Evolutionary conservation across 1,284 basidiomycete genomes (phyloP).

Genomic region (Apiotrichum porosum): DNA sequence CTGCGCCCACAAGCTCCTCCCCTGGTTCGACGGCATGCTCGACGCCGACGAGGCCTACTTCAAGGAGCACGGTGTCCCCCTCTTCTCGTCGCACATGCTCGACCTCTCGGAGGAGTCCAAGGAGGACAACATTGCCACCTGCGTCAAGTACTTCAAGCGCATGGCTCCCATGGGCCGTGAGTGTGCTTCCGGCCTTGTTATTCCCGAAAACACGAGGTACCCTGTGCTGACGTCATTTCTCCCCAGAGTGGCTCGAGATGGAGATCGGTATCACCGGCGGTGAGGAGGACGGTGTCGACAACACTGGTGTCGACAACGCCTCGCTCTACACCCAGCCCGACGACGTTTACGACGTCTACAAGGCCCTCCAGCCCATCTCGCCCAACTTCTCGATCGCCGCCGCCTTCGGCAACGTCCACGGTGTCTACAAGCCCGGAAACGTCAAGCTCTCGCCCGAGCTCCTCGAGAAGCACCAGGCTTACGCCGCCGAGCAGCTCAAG

Average conservation of each 20-base stretch:
- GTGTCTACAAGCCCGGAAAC: slow-evolving; percentile 92
- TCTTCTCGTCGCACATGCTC: slow-evolving; percentile 90
- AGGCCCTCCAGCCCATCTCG: slow-evolving; percentile 73
- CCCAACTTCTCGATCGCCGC: slow-evolving; percentile 97
- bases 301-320: slow-evolving; percentile 89
- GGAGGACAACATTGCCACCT: slow-evolving; percentile 92
- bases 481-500: slow-evolving; percentile 67
- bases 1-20: slow-evolving; percentile 96
- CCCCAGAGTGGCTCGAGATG: slow-evolving; percentile 92
- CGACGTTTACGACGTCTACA: slow-evolving; percentile 90
- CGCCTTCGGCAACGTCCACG: slow-evolving; percentile 88
- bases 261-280: slow-evolving; percentile 99
- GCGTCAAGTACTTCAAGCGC: slow-evolving; percentile 91
- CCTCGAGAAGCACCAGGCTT: slow-evolving; percentile 84
- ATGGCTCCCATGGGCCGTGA: slow-evolving; percentile 77
- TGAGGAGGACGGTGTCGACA: slow-evolving; percentile 98
- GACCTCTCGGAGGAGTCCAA: slow-evolving; percentile 98
- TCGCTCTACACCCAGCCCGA: slow-evolving; percentile 96
- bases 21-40: slow-evolving; percentile 99
- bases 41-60: slow-evolving; percentile 91
- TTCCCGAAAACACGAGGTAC: not conserved
- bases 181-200: slow-evolving; percentile 14
- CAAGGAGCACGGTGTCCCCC: slow-evolving; percentile 81
- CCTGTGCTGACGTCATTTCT: slow-evolving; percentile 11
- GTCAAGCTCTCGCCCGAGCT: slow-evolving; percentile 89